phyloP scores from a whole-genome alignment of 1,284 basidiomycete species.

The Mycena sp. region DNA sequence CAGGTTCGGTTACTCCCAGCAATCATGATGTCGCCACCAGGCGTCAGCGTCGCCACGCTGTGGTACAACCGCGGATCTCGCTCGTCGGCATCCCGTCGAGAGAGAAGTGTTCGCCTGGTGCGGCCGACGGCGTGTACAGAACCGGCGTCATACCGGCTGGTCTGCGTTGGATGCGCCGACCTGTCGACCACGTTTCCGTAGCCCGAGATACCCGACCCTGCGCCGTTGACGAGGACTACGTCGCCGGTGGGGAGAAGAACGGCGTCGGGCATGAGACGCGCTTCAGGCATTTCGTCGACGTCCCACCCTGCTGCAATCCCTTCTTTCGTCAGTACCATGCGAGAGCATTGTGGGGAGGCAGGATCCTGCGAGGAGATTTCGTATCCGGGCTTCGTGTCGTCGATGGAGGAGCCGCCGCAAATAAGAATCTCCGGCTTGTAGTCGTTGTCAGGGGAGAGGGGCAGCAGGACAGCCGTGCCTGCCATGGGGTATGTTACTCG shows the following conservation, averaged over 20 bases:
- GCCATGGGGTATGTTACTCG: conserved; percentile 87
- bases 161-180: conserved; percentile 84
- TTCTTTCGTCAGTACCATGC: conserved; percentile 69
- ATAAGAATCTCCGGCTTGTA: conserved; percentile 79
- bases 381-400: conserved; percentile 68
- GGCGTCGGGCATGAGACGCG: conserved; percentile 83
- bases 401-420: conserved; percentile 79
- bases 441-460: conserved; percentile 63
- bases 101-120: conserved; percentile 71
- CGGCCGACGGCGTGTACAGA: conserved; percentile 76
- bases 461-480: conserved; percentile 76
- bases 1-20: conserved; percentile 87
- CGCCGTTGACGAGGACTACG: conserved; percentile 83
- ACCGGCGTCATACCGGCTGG: conserved; percentile 79
- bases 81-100: conserved; percentile 70
- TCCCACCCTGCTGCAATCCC: conserved; percentile 80
- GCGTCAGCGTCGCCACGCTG: conserved; percentile 78
- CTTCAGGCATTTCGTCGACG: conserved; percentile 77
- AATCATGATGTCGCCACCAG: conserved; percentile 76
- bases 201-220: conserved; percentile 78
- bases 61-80: conserved; percentile 85
- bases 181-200: conserved; percentile 81
- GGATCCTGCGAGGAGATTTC: conserved; percentile 75
- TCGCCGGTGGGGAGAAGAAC: conserved; percentile 84
- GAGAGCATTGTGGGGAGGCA: conserved; percentile 78